phyloP scores from a whole-genome alignment of 768 basidiomycete genomes.

The Asterophora lycoperdoides region DNA sequence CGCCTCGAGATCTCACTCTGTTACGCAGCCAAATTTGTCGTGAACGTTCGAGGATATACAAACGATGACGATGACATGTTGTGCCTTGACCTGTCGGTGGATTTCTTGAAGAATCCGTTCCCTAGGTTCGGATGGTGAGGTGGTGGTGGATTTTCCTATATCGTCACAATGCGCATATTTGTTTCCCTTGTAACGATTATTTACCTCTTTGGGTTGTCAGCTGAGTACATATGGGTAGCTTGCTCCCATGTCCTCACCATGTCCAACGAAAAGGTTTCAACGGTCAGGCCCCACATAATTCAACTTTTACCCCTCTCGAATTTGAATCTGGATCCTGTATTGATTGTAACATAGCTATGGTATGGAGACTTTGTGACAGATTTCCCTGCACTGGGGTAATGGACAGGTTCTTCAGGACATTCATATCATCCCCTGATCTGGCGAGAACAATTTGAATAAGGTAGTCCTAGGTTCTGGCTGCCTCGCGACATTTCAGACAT shows the following conservation, averaged over 20 bases:
- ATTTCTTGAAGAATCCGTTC: constrained; percentile 58
- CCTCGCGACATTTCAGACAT: constrained; percentile 13
- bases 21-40: constrained; percentile 73
- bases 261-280: no score
- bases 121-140: constrained; percentile 28
- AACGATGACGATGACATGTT: constrained; percentile 68
- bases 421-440: constrained; percentile 22
- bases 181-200: neutral
- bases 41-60: constrained; percentile 68
- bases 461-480: constrained; percentile 11
- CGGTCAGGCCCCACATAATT: no score
- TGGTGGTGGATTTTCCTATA: constrained; percentile 25
- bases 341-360: no score
- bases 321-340: no score
- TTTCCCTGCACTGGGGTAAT: no score
- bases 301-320: no score
- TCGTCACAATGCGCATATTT: neutral
- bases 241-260: no score
- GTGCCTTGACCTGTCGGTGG: constrained; percentile 75
- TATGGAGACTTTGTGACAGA: neutral
- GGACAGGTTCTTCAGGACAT: no score
- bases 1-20: constrained; percentile 2
- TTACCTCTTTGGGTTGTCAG: no score
- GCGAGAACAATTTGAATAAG: constrained; percentile 34
- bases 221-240: no score